phyloP scores from a whole-genome alignment of 345 rosid genomes.

The Brassica napus region Da-Ae NC_063437.1:19741001-19741500 shows the following conservation, averaged over 20 bases:
- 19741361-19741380: constrained; percentile 27
- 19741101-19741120: background rate
- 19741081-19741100: background rate
- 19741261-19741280: constrained; percentile 24
- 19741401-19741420: constrained; percentile 41
- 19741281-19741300: constrained; percentile 8
- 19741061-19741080: background rate
- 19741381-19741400: constrained; percentile 37
- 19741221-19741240: constrained; percentile 2
- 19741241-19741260: background rate
- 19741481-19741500: constrained; percentile 26
- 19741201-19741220: background rate
- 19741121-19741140: background rate
- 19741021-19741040: background rate
- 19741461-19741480: constrained; percentile 38
- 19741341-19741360: constrained; percentile 35
- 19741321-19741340: constrained; percentile 26
- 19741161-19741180: background rate
- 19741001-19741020: background rate
- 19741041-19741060: background rate
- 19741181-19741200: background rate
- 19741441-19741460: constrained; percentile 36
- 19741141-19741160: background rate
- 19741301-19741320: constrained; percentile 7
- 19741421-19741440: constrained; percentile 33